Conservation (phyloP, 2,329 filamentous ascomycete species). For the Monosporascus sp. region DNA sequence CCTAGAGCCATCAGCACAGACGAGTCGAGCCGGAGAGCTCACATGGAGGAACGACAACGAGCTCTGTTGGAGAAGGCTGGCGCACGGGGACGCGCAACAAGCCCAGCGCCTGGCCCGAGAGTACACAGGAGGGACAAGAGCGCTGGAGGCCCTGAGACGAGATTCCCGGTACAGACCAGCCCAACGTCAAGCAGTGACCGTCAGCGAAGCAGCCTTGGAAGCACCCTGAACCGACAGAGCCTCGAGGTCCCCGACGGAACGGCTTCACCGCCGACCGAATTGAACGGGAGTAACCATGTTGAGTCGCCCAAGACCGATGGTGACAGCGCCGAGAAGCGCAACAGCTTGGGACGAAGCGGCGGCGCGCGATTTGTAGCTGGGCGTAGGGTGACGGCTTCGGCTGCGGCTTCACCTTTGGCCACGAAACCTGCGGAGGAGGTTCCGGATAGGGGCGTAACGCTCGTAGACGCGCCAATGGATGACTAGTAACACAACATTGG, state of each 20-base stretch:
- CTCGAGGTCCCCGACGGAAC: slow-evolving; percentile 73
- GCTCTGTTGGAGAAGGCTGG: slow-evolving; percentile 67
- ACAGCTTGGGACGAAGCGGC: slow-evolving; percentile 55
- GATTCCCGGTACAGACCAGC: slow-evolving; percentile 77
- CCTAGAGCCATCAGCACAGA: slow-evolving; percentile 89
- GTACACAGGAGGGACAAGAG: slow-evolving; percentile 78
- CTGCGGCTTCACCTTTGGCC: slow-evolving; percentile 16
- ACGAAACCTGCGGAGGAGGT: slow-evolving; percentile 19
- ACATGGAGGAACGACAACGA: slow-evolving; percentile 89
- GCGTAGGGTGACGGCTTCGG: slow-evolving; percentile 38
- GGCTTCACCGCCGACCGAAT: slow-evolving; percentile 35
- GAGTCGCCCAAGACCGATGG: slow-evolving; percentile 23
- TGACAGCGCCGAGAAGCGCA: slow-evolving; percentile 30
- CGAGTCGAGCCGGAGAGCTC: slow-evolving; percentile 87
- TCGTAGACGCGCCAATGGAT: slow-evolving; percentile 50
- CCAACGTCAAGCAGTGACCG: slow-evolving; percentile 51
- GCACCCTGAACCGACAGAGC: slow-evolving; percentile 57
- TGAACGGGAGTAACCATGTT: slow-evolving; percentile 19
- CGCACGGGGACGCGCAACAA: slow-evolving; percentile 64
- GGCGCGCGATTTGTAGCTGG: slow-evolving; percentile 48
- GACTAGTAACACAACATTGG: slow-evolving; percentile 30
- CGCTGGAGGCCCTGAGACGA: slow-evolving; percentile 65
- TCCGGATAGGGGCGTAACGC: slow-evolving; percentile 40
- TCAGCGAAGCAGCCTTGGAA: slow-evolving; percentile 45
- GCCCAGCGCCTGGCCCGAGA: slow-evolving; percentile 59